Evolutionary conservation across 768 basidiomycete genomes (phyloP), one percentile per base, ranked within the genome.

Genomic region (Tulasnella sp.): DNA sequence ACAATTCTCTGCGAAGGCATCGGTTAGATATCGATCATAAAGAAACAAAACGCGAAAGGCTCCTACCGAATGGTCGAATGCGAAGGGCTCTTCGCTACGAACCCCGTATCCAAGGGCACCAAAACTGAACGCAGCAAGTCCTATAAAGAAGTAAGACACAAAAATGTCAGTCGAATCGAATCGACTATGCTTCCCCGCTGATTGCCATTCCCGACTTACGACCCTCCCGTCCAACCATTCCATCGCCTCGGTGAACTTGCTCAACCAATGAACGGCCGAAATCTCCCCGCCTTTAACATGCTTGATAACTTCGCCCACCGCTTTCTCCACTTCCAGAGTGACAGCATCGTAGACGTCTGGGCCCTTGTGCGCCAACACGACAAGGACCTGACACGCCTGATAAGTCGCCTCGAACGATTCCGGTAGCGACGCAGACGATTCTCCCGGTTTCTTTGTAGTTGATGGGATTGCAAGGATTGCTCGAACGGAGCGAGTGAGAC

Each of bases 51-150:
- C 40, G 19, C 37, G 41, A 42, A 17, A 37, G 34, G 4, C 32
- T 3, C 39, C 32, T 67, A 78, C 83, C 26, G 75, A 89, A 90
- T 79, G 83, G 62, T 3, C 36, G 29, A 19, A 40, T 89, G 84
- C 16, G 78, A 80, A 8, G 76, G 75, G 14, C 82, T 71, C 14
- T 80, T 79, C 34, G 81, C 80, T 0, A 91, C 83, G 75, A 88
- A 92, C 0, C 83, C 83, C 76, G 89, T 86, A 77, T 94, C 91
- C 67, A 94, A 79, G 77, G 89, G 90, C 2, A 90, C 85, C 67
- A 92, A 79, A 32, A 92, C 79, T 0, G 88, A 88, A 74, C 84
- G 80, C 2, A 92, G 77, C 22, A 91, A 79, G 4, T 80, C 78
- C 90, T 91, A n/a, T n/a, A n/a, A 22, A 67, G 39, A 69, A 16